Conservation (phyloP, 768 basidiomycete genomes). For the Suillus placidus region DNA sequence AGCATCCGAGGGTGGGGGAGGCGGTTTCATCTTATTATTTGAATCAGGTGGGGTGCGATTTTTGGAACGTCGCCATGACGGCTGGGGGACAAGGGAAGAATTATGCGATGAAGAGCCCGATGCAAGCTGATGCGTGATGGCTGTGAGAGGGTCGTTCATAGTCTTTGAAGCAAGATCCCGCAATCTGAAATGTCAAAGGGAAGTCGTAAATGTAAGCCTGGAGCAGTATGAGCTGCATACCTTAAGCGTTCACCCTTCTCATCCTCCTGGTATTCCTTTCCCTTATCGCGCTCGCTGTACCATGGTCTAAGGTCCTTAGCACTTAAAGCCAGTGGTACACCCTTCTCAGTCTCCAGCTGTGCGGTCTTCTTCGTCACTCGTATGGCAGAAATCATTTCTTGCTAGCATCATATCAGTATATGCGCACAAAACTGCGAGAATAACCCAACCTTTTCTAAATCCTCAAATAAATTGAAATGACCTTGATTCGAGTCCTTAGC, state of each 20-base stretch:
- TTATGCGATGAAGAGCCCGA: conserved; percentile 36
- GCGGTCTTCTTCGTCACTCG: conserved; percentile 52
- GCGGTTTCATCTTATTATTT: conserved; percentile 12
- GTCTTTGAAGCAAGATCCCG: conserved; percentile 68
- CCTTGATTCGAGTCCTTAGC: conserved; percentile 41
- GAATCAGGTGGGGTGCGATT: conserved; percentile 15
- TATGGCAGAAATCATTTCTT: conserved; percentile 47
- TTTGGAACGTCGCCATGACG: conserved; percentile 24
- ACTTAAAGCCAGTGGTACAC: conserved; percentile 72
- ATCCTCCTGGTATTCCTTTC: conserved; percentile 30
- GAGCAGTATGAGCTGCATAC: conserved; percentile 26
- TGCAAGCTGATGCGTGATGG: conserved; percentile 68
- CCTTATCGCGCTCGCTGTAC: conserved; percentile 49
- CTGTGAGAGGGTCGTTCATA: conserved; percentile 70
- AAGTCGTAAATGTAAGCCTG: neutral
- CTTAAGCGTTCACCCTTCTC: conserved; percentile 34
- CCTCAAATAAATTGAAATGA: conserved; percentile 88
- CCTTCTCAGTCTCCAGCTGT: conserved; percentile 63
- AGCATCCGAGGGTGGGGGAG: conserved; percentile 35
- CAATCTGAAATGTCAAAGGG: conserved; percentile 42
- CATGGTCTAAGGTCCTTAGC: conserved; percentile 81
- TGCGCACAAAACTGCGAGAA: conserved; percentile 8
- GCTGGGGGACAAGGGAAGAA: conserved; percentile 22
- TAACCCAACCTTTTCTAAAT: conserved; percentile 65
- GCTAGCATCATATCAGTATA: conserved; percentile 32